A percentile compares a stretch with the other conserved stretches of the same genome.
These are phyloP conservation scores for Sistotremastrum suecicum DNA, from an alignment of 768 basidiomycete genomes.

Conservation along the genomic window DNA sequence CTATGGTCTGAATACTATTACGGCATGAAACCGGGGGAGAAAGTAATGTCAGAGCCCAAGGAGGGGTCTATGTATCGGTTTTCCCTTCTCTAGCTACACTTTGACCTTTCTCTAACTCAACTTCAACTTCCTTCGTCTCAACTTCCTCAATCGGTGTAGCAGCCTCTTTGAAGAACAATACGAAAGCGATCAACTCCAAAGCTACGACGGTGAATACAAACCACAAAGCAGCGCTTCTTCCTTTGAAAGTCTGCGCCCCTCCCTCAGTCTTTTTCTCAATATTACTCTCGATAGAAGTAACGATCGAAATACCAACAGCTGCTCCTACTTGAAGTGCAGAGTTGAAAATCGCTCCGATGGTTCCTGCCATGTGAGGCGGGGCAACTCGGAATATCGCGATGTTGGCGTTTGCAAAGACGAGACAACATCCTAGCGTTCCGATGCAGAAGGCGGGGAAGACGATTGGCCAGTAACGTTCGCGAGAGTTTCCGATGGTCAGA, in stretches of 20 bases:
- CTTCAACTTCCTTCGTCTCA: no score
- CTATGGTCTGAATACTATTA: no score
- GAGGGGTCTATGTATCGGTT: no score
- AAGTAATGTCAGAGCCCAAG: no score
- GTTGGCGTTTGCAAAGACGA: slow-evolving; percentile 28
- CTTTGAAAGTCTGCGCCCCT: slow-evolving; percentile 19
- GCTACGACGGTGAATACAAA: slow-evolving; percentile 25
- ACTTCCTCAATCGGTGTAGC: not conserved
- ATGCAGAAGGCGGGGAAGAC: slow-evolving; percentile 6
- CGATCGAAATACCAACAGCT: slow-evolving; percentile 34
- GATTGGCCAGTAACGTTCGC: slow-evolving; percentile 4
- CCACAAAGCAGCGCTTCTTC: slow-evolving; percentile 26
- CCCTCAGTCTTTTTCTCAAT: slow-evolving; percentile 20
- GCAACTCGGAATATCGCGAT: slow-evolving; percentile 36
- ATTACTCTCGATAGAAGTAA: slow-evolving; percentile 33
- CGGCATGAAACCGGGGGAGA: no score
- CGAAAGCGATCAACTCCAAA: slow-evolving; percentile 18
- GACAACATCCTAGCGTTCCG: slow-evolving; percentile 14
- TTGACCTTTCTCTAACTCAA: no score
- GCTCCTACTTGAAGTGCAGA: slow-evolving; percentile 37
- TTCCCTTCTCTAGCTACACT: no score
- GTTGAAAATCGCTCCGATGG: slow-evolving; percentile 42
- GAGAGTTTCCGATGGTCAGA: slow-evolving; percentile 3
- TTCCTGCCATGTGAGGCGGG: slow-evolving; percentile 35
- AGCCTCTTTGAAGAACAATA: slow-evolving; percentile 13